Base-by-base conservation (phyloP, 768 basidiomycete species). In the Boletus rufocinnamomeus region DNA sequence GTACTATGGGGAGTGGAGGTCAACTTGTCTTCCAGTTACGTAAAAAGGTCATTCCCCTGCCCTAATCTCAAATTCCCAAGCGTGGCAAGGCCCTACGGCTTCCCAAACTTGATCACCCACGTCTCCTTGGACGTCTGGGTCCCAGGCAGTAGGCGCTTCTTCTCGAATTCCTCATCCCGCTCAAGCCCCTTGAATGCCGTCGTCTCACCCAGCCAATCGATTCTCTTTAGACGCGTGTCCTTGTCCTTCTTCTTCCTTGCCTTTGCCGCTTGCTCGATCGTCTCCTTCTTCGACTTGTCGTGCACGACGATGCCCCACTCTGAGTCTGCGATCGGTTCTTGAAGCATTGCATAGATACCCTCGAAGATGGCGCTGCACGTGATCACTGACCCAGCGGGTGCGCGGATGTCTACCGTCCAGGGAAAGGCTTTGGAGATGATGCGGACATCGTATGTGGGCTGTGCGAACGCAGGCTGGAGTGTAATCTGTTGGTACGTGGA, bases 141-240 rank as follows among this genome's bases (percentile, higher is more conserved):
- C 13, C 79, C 81, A 21, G 85, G 85, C 25, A 86, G 55, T 50
- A 80, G 58, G 57, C 84, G 76, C 66, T 72, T 66, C 66, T 80
- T 84, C 56, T 75, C 76, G 65, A 79, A 85, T 8, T 82, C 83
- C 13, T 83, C 82, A 58, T 87, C 82, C 70, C 72, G 79, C 64
- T 85, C 83, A 60, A 90, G 65, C 2, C 88, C 88, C 58, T 76
- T 81, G 67, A 89, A 89, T 40, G 82, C 69, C 10, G 82, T 83
- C 34, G 63, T 67, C 38, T 83, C 82, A 6, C 86, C 88, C 8
- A 90, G 65, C 74, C 78, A 86, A 70, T 90, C 88, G 10, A 89
- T 81, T 61, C 88, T 72, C 70, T 79, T 84, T 49, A 83, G 59
- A 51, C 65, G 62, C 58, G 69, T 63, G 49, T 78, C 77, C 44